These are phyloP conservation scores for Acrodontium crateriforme DNA, from an alignment of 2,329 filamentous ascomycete species.

Conservation along the genomic window DNA sequence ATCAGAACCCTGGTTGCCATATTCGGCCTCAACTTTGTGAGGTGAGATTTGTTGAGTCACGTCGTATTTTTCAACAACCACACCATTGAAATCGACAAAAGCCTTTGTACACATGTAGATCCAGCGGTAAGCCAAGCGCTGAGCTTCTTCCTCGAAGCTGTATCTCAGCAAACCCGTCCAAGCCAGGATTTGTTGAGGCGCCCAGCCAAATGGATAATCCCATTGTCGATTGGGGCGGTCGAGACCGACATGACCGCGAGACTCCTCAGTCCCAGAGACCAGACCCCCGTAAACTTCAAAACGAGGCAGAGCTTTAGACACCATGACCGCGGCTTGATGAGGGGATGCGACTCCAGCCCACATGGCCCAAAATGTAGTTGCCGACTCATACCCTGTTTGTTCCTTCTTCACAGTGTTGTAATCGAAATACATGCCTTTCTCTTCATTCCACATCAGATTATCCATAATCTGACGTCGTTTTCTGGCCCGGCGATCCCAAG, in stretches of 20 bases:
- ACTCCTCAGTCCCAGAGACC: constrained; percentile 78
- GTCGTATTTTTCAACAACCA: constrained; percentile 98
- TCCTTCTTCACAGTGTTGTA: constrained; percentile 76
- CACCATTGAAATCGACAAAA: constrained; percentile 95
- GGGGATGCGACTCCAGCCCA: constrained; percentile 86
- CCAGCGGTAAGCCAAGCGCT: constrained; percentile 89
- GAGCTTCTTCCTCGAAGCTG: constrained; percentile 78
- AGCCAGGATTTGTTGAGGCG: constrained; percentile 93
- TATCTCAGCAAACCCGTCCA: constrained; percentile 90
- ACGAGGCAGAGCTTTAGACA: constrained; percentile 65
- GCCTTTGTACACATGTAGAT: constrained; percentile 97
- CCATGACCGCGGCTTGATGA: constrained; percentile 71
- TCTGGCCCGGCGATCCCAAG: constrained; percentile 82
- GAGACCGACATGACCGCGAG: constrained; percentile 64
- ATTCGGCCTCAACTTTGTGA: constrained; percentile 90
- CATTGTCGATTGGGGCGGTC: constrained; percentile 89
- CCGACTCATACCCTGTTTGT: constrained; percentile 74
- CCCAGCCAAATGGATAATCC: constrained; percentile 98
- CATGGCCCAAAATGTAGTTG: constrained; percentile 93
- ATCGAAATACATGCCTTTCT: constrained; percentile 89
- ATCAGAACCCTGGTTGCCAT: constrained; percentile 89
- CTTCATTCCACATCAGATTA: constrained; percentile 85
- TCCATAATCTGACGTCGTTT: constrained; percentile 75
- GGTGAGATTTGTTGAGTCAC: constrained; percentile 82
- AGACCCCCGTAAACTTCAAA: constrained; percentile 83